These are phyloP conservation scores for Chrysanthemum seticuspe DNA, from an alignment of 129 eudicot genomes.

Conservation along the genomic window DNA sequence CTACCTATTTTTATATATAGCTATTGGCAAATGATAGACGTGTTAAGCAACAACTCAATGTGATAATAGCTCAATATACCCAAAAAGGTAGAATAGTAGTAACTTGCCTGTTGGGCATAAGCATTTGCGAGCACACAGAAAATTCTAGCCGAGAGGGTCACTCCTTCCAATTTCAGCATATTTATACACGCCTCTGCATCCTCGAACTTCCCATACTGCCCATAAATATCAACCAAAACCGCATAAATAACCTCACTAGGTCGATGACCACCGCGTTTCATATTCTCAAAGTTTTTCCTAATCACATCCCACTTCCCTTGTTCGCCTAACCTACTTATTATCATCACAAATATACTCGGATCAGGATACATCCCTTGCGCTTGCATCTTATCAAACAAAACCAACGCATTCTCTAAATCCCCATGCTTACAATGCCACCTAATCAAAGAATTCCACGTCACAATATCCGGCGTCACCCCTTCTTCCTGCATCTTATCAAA, in stretches of 20 bases:
- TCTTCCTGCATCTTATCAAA: constrained; percentile 68
- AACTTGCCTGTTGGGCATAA: constrained; percentile 76
- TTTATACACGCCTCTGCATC: constrained; percentile 60
- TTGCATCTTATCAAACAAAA: constrained; percentile 65
- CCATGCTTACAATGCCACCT: constrained; percentile 79
- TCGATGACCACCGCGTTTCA: constrained; percentile 54
- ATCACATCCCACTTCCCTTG: constrained; percentile 83
- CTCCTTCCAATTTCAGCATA: constrained; percentile 56
- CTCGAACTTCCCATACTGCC: constrained; percentile 77
- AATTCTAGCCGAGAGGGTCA: constrained; percentile 57
- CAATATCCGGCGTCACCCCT: constrained; percentile 64
- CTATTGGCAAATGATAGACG: neutral
- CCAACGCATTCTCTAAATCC: constrained; percentile 49
- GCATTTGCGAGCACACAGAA: constrained; percentile 86
- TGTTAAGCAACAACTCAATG: constrained; percentile 4
- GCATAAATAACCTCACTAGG: constrained; percentile 68
- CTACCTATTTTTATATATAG: neutral
- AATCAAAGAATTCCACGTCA: constrained; percentile 86
- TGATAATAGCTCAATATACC: neutral
- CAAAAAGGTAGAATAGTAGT: too few relatives aligned
- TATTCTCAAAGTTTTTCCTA: constrained; percentile 51
- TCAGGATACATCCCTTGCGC: constrained; percentile 87
- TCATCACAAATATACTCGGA: constrained; percentile 62
- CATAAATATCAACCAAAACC: constrained; percentile 83
- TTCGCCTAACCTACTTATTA: constrained; percentile 73